phyloP scores from a whole-genome alignment of 2,329 filamentous ascomycete genomes.

The Fusarium acutatum region DNA sequence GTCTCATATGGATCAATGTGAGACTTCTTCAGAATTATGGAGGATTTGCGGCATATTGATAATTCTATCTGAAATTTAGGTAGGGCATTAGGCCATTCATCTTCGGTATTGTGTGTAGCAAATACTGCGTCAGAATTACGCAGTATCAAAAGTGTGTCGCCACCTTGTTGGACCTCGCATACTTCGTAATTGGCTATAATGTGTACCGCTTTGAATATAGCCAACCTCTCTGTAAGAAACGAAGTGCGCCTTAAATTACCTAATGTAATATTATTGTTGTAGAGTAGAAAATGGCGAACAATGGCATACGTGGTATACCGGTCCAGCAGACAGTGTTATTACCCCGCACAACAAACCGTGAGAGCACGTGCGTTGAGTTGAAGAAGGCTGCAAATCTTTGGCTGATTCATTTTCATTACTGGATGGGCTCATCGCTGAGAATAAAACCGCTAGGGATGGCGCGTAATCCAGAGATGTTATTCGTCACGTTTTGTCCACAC shows the following conservation, averaged over 20 bases:
- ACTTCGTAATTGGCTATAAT: background rate
- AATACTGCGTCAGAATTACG: background rate
- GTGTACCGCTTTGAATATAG: background rate
- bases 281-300: background rate
- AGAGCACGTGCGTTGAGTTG: background rate
- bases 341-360: background rate
- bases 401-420: background rate
- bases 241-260: rapidly evolving
- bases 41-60: background rate
- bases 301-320: background rate
- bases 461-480: background rate
- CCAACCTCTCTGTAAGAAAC: no score
- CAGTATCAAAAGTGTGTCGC: background rate
- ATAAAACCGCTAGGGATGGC: background rate
- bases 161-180: background rate
- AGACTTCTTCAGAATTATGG: background rate
- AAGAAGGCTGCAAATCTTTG: background rate
- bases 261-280: background rate
- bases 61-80: background rate
- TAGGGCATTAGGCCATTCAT: background rate
- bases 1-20: background rate
- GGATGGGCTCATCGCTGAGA: background rate
- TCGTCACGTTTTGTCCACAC: background rate
- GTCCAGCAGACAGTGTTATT: background rate
- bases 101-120: background rate